Conservation (phyloP, 345 rosid species). For the Turritis glabra region DNA sequence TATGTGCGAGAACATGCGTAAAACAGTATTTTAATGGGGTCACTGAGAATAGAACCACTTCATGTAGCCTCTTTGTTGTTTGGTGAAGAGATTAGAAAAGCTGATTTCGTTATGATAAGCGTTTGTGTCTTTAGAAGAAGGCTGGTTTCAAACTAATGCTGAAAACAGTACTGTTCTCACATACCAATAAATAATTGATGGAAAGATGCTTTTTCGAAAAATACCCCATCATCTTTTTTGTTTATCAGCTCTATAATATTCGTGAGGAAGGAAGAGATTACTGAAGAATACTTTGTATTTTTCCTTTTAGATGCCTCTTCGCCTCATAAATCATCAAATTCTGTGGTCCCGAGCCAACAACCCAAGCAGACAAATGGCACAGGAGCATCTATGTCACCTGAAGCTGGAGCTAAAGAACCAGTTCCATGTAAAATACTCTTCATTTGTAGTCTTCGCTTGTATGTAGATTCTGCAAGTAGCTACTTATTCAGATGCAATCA, state of each 20-base stretch:
- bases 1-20: conserved; percentile 6
- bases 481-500: conserved; percentile 47
- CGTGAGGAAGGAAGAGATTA: conserved; percentile 11
- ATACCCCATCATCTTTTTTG: background rate
- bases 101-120: background rate
- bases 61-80: conserved; percentile 11
- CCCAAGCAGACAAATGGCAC: conserved; percentile 48
- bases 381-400: conserved; percentile 46
- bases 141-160: conserved; percentile 2
- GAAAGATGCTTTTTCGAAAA: background rate
- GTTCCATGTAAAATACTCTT: conserved; percentile 60
- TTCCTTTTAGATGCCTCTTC: conserved; percentile 48
- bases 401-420: conserved; percentile 47
- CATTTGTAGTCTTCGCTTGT: conserved; percentile 25
- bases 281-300: conserved; percentile 19
- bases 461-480: conserved; percentile 32
- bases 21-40: conserved; percentile 4
- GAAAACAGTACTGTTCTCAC: background rate
- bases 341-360: conserved; percentile 50
- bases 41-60: conserved; percentile 16
- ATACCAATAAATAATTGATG: background rate
- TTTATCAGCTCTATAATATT: conserved; percentile 23
- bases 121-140: conserved; percentile 16
- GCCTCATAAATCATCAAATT: conserved; percentile 42
- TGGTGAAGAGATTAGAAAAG: background rate